Evolutionary conservation across 768 basidiomycete species (phyloP), one percentile per base, ranked within the genome.

Genomic region (Aureoboletus auriporus): DNA sequence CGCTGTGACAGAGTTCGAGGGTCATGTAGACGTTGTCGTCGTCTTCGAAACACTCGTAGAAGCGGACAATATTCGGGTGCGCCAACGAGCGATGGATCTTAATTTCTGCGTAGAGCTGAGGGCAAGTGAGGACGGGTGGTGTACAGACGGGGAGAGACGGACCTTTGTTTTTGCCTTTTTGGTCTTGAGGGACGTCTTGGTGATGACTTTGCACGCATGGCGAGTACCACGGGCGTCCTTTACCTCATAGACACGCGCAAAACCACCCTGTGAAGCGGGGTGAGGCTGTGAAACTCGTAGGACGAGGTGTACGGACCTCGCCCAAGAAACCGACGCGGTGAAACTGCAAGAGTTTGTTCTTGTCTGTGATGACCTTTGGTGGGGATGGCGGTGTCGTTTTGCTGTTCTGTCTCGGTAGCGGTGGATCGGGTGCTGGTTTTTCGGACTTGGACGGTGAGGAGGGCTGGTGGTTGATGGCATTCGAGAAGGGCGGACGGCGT

Each of bases 151-250:
- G 8, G 8, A 10, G 11, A 27, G 48, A 43, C 75, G 44, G 42
- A 92, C 94, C 80, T 97, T 97, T 14, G 93, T 94, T 70, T 95
- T 95, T 20, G 92, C 93, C 68, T 97, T 97, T 72, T 92, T 95
- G 14, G 92, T 92, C 72, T 89, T 89, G 56, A 99, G 77, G 28
- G 89, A 91, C 23, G 77, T 74, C 71, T 94, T 93, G n/a, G 88
- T 89, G 54, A 99, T 86, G 39, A 96, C 93, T 71, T 99, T 97
- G 69, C 94, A 89, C 10, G 94, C 94, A 44, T 83, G 75, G 33
- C 84, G 74, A 20, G 70, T 67, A 13, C 84, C 86, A 40, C 75
- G 71, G 9, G 65, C 57, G 58, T 93, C 90, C 63, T 84, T 81
- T n/a, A 93, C 88, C 71, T 96, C 91, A 60, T 95, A 99, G 4